These are phyloP conservation scores for Pseudomicrostroma phylloplanum DNA, from an alignment of 1,284 basidiomycete species.

Conservation along the genomic window DNA sequence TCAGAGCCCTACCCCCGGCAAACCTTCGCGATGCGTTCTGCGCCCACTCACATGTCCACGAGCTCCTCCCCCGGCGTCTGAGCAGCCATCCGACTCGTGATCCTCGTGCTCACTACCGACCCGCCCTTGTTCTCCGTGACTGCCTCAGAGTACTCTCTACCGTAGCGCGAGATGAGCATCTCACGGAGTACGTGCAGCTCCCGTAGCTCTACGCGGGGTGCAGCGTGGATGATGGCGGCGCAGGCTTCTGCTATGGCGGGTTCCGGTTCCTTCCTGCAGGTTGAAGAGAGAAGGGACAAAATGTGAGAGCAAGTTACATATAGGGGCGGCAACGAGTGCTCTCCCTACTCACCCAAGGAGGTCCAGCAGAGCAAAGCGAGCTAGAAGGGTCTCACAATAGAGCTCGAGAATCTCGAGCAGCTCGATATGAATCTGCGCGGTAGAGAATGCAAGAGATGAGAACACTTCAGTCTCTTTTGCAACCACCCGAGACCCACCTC, in stretches of 20 bases:
- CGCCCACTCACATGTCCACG: conserved; percentile 59
- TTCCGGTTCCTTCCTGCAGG: conserved; percentile 73
- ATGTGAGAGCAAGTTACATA: no score
- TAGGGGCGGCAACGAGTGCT: no score
- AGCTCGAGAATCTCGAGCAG: conserved; percentile 79
- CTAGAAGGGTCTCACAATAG: conserved; percentile 84
- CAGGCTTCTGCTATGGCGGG: conserved; percentile 57
- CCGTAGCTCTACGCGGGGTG: conserved; percentile 66
- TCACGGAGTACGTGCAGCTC: conserved; percentile 87
- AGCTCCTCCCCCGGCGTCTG: conserved; percentile 66
- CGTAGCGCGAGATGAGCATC: conserved; percentile 87
- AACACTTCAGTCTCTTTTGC: conserved; percentile 1
- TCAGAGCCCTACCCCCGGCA: background rate
- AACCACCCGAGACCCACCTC: background rate
- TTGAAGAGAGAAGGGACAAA: background rate
- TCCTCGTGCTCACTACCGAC: conserved; percentile 67
- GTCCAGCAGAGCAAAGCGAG: conserved; percentile 85
- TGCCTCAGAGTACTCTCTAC: conserved; percentile 72
- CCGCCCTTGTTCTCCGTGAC: conserved; percentile 71
- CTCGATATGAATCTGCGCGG: conserved; percentile 32
- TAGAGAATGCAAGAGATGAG: background rate
- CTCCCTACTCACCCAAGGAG: conserved; percentile 45
- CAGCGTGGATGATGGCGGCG: conserved; percentile 73
- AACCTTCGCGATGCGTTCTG: conserved; percentile 7
- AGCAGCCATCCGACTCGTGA: conserved; percentile 65